Percentiles rank a stretch among this genome's conserved stretches.
Conservation (phyloP, 2,329 filamentous ascomycete species). For the Scedosporium dehoogii region DNA sequence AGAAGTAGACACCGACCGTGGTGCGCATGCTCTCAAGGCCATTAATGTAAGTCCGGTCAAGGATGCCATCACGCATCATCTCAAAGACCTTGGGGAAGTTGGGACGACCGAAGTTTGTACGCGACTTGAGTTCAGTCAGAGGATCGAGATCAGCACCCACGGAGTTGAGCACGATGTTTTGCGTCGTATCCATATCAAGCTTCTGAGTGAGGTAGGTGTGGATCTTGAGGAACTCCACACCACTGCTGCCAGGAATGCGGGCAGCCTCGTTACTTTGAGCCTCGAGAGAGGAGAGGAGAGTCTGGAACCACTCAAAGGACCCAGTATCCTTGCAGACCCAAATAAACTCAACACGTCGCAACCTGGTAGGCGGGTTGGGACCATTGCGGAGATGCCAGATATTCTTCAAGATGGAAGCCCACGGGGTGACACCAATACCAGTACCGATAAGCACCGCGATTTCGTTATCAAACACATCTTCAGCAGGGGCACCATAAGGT, state of each 20-base stretch:
- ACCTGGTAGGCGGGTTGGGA: conserved; percentile 78
- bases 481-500: conserved; percentile 90
- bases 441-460: conserved; percentile 79
- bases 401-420: conserved; percentile 86
- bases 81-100: conserved; percentile 75
- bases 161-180: conserved; percentile 95
- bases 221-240: conserved; percentile 84
- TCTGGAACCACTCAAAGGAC: conserved; percentile 99
- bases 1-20: conserved; percentile 96
- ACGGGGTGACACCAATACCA: conserved; percentile 79
- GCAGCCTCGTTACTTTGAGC: conserved; percentile 66
- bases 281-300: conserved; percentile 82
- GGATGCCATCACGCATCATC: conserved; percentile 79
- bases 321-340: conserved; percentile 96
- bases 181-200: conserved; percentile 81
- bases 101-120: conserved; percentile 91
- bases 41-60: conserved; percentile 74
- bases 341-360: conserved; percentile 95
- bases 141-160: conserved; percentile 84
- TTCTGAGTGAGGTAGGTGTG: conserved; percentile 96
- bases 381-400: conserved; percentile 93
- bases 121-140: conserved; percentile 77
- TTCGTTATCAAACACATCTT: conserved; percentile 94
- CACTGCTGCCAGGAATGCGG: conserved; percentile 55
- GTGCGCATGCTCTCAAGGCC: conserved; percentile 72